These are phyloP conservation scores for Plantago rigida DNA, from an alignment of 305 asterid species.

Conservation along the genomic window DNA sequence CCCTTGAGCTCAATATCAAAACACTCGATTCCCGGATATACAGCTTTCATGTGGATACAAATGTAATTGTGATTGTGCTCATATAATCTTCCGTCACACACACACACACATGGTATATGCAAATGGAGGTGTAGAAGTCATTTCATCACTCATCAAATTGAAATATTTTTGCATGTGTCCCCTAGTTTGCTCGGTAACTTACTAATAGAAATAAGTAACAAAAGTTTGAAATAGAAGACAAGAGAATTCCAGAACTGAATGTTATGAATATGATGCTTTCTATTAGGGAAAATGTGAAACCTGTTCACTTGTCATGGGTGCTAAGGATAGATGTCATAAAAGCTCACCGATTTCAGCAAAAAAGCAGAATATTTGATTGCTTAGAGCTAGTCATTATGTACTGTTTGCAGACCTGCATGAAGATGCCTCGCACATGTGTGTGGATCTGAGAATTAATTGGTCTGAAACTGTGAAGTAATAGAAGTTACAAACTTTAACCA, in stretches of 20 bases:
- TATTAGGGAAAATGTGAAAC: neutral
- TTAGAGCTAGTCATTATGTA: neutral
- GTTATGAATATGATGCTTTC: neutral
- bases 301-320: neutral
- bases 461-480: neutral
- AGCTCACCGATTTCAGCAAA: neutral
- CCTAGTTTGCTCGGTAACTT: neutral
- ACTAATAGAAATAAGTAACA: neutral
- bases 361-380: neutral
- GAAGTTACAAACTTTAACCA: neutral
- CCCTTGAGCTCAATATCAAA: constrained; percentile 70
- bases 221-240: neutral
- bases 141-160: neutral
- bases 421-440: neutral
- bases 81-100: neutral
- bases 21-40: constrained; percentile 63
- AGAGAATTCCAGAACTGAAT: neutral
- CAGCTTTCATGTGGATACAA: constrained; percentile 56
- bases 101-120: too few species aligned
- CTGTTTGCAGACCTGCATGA: neutral
- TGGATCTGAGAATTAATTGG: neutral
- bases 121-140: neutral
- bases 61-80: constrained; percentile 35
- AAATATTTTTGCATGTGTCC: neutral
- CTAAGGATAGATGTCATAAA: neutral